Percentiles rank a stretch among this genome's conserved stretches.
Conservation (phyloP, 768 basidiomycete species). For the Cytidiella melzeri region DNA sequence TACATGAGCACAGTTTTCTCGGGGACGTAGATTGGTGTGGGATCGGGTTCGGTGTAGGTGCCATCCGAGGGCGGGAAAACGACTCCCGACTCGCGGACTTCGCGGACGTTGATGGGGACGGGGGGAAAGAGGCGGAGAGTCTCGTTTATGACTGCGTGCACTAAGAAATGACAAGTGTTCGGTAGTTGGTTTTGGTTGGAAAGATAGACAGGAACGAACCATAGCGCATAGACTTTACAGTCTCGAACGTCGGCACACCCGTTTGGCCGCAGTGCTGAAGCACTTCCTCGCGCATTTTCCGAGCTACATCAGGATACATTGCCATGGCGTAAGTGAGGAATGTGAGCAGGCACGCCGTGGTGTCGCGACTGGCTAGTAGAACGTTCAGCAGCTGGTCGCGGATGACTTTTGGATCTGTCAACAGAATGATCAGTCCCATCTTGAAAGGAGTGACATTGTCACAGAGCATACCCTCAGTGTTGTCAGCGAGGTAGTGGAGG, state of each 20-base stretch:
- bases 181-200: constrained; percentile 7
- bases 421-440: constrained; percentile 2
- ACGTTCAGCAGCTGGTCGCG: constrained; percentile 76
- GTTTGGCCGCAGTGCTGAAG: constrained; percentile 45
- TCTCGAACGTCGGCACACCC: constrained; percentile 46
- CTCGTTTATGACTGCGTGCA: constrained; percentile 76
- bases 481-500: constrained; percentile 59
- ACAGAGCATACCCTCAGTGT: constrained; percentile 47
- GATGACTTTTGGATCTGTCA: constrained; percentile 55
- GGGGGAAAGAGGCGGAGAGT: constrained; percentile 74
- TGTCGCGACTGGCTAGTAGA: constrained; percentile 73
- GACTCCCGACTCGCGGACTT: constrained; percentile 43
- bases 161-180: constrained; percentile 28
- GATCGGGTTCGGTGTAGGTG: constrained; percentile 34
- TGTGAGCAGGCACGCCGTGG: constrained; percentile 66
- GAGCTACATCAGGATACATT: constrained; percentile 50
- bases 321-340: constrained; percentile 67
- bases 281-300: constrained; percentile 54
- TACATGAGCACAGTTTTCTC: constrained; percentile 50
- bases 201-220: constrained; percentile 37
- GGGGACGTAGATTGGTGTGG: constrained; percentile 53
- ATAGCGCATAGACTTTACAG: constrained; percentile 57
- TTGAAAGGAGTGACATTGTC: neutral
- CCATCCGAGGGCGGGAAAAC: constrained; percentile 46
- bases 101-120: constrained; percentile 66